Base-by-base conservation (phyloP, 768 basidiomycete species). In the Russula sp. region DNA sequence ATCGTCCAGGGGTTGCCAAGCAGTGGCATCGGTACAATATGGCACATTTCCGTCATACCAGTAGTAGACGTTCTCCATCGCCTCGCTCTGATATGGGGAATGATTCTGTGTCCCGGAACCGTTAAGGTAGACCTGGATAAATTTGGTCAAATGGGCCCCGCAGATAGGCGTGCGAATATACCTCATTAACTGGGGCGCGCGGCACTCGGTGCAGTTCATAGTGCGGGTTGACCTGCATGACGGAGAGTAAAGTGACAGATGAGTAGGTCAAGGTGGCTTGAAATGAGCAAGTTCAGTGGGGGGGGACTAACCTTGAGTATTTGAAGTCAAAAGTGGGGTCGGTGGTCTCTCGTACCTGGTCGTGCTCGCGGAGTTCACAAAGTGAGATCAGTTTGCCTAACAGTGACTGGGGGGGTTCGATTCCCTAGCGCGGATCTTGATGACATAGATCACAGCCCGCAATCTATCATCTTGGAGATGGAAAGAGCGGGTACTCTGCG, bases 271-370 rank as follows among this genome's bases (percentile, higher is more conserved):
- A 49, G 32, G 32, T 11, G 38, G 28, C 53, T 32, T 49, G 52
- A 52, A 49, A 59, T 36, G 51, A 64, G 30, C 10, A 55, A 54
- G 36, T 49, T 24, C 44, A 54, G 9, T 10, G 36, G 58, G 53
- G 48, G 36, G 58, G 53, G 38, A 32, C 18, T 30, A 30, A 20
- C 36, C 53, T 40, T 55, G 46, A 40, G 26, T 61, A 65, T 65
- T 65, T 65, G 64, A 65, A 57, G 55, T 14, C 13, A 57, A 65
- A 65, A 61, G 60, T 61, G 55, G 64, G 64, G 64, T 65, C 16
- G 54, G 55, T 30, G n/a, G 49, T 36, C 18, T 34, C 32, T 32
- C 30, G 59, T 64, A 49, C 63, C 63, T 64, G 63, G 42, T 40
- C 7, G 28, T 48, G 46, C 48, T 64, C 63, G 63, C 63, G 63